Percentiles rank a stretch among this genome's conserved stretches.
phyloP scores from a whole-genome alignment of 768 basidiomycete species.

The Zangia roseola region DNA sequence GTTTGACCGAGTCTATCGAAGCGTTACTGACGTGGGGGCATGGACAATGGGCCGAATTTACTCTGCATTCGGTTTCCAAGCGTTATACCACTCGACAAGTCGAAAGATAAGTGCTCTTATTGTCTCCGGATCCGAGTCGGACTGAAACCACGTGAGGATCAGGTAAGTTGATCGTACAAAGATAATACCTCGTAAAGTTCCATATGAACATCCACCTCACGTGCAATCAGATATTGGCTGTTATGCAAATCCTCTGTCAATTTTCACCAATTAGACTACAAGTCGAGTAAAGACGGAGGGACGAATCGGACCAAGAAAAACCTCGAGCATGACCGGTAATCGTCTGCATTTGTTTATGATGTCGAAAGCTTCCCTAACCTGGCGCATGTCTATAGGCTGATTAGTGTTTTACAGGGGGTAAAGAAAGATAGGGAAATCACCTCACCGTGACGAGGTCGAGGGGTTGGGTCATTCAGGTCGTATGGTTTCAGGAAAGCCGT shows the following conservation, averaged over 20 bases:
- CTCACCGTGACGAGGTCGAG: constrained; percentile 31
- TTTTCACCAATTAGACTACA: neutral
- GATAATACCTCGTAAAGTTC: constrained; percentile 55
- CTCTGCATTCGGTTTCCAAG: constrained; percentile 73
- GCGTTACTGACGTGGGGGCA: neutral
- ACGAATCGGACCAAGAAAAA: constrained; percentile 58
- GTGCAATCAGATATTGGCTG: constrained; percentile 54
- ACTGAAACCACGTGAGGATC: constrained; percentile 32
- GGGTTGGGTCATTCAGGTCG: constrained; percentile 43
- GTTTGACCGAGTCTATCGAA: constrained; percentile 56
- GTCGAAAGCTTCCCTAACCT: constrained; percentile 56
- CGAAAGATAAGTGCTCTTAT: constrained; percentile 57
- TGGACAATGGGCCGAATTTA: constrained; percentile 31
- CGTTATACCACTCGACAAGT: constrained; percentile 68
- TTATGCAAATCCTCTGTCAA: constrained; percentile 60
- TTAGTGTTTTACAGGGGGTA: constrained; percentile 2
- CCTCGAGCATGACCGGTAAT: constrained; percentile 64
- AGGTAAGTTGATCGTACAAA: neutral
- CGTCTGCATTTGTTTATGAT: constrained; percentile 56
- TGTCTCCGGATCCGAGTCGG: constrained; percentile 43
- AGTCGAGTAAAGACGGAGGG: neutral
- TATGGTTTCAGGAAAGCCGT: constrained; percentile 54
- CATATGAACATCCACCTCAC: constrained; percentile 62
- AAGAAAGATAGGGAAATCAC: constrained; percentile 1
- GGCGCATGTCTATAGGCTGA: constrained; percentile 42